A percentile compares a stretch with the other conserved stretches of the same genome.
Evolutionary conservation across 176 grass and related monocot species (phyloP).

Genomic region (Rhynchospora pubera): DNA sequence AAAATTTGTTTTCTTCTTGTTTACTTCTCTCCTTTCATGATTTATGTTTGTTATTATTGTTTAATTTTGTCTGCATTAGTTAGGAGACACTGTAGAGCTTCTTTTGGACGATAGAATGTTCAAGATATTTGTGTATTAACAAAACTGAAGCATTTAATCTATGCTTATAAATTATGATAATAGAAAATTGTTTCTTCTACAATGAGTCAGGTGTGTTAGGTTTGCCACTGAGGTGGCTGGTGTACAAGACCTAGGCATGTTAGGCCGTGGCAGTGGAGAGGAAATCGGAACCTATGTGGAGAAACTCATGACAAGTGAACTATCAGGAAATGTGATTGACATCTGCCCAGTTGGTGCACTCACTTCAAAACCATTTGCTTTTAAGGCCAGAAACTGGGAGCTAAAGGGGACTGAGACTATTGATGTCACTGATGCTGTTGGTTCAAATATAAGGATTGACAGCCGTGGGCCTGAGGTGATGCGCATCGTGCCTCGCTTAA

Average conservation of each 20-base stretch:
- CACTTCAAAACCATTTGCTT: conserved; percentile 97
- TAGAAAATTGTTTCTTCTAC: not conserved
- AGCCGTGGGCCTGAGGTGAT: conserved; percentile 98
- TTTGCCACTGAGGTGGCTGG: conserved; percentile 97
- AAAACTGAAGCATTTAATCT: not conserved
- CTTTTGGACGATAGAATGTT: not conserved
- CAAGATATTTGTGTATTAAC: not conserved
- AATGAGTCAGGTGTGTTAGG: conserved; percentile 61
- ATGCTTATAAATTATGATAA: conserved; percentile 1
- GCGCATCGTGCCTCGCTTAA: conserved; percentile 83
- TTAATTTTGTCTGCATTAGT: not conserved
- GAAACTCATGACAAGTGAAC: conserved; percentile 94
- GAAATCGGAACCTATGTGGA: conserved; percentile 99
- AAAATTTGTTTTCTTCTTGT: not conserved
- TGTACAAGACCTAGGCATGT: conserved; percentile 91
- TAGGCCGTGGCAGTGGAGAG: conserved; percentile 97
- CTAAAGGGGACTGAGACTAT: conserved; percentile 88
- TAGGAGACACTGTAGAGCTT: not conserved
- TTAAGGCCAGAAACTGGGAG: conserved; percentile 99
- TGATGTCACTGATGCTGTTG: conserved; percentile 96
- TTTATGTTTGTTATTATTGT: not conserved
- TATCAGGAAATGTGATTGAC: conserved; percentile 98
- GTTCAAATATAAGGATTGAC: conserved; percentile 92
- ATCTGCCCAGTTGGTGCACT: conserved; percentile 98
- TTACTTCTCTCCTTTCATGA: not conserved